Evolutionary conservation across 352 stramenopile species (phyloP).

Genomic region (Phytophthora agathidicida): DNA sequence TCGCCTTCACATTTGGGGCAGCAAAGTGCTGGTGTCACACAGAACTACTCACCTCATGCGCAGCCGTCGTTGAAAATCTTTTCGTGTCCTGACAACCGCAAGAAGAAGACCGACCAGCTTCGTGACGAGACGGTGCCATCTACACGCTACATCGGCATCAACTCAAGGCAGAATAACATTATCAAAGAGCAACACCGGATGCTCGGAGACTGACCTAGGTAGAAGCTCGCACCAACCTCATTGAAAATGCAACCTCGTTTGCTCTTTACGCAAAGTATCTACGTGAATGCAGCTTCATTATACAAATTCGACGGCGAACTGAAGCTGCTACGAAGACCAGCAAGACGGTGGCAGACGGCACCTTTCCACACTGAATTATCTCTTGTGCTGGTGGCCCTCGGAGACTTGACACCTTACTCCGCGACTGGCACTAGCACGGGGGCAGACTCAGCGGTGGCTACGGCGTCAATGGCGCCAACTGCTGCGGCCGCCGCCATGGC

Average conservation of each 20-base stretch:
- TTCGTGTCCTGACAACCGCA: conserved; percentile 55
- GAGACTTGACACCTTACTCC: conserved; percentile 26
- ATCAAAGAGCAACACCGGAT: conserved; percentile 81
- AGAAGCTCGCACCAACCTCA: background rate
- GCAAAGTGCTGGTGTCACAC: conserved; percentile 1
- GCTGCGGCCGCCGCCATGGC: conserved; percentile 29
- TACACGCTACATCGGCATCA: conserved; percentile 79
- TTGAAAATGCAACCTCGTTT: conserved; percentile 7
- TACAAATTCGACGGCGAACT: conserved; percentile 25
- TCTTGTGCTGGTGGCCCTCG: background rate
- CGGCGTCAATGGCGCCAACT: conserved; percentile 20
- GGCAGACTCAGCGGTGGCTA: conserved; percentile 18
- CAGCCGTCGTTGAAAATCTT: conserved; percentile 77
- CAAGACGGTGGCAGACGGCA: background rate
- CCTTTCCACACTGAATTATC: conserved; percentile 17
- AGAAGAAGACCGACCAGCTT: conserved; percentile 39
- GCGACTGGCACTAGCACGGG: conserved; percentile 26
- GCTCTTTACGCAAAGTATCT: background rate
- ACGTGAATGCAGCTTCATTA: conserved; percentile 29
- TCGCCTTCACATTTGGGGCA: conserved; percentile 22
- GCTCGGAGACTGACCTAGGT: conserved; percentile 28
- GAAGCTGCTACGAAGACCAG: conserved; percentile 21
- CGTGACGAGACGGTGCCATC: conserved; percentile 70
- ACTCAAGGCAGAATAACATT: conserved; percentile 69
- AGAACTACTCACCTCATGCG: conserved; percentile 4